phyloP scores from a whole-genome alignment of 192 early-diverging fungal genomes.

The Backusella macrospora region DNA sequence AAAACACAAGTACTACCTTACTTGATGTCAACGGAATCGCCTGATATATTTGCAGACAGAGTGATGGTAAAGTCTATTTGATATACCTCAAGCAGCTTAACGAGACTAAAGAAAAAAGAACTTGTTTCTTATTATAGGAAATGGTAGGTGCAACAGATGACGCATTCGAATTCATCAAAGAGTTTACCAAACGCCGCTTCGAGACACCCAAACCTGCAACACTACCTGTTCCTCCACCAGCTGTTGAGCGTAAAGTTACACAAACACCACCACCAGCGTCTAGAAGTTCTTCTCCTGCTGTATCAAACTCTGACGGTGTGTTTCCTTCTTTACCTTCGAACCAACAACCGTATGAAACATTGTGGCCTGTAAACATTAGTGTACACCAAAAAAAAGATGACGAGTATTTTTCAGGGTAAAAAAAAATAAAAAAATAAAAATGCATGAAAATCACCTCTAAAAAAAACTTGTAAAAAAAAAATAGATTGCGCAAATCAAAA shows the following conservation, averaged over 20 bases:
- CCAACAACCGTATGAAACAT: slow-evolving; percentile 5
- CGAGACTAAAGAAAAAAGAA: neutral
- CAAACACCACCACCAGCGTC: neutral
- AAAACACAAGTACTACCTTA: slow-evolving; percentile 42
- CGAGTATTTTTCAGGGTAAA: slow-evolving; percentile 14
- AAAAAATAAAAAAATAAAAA: neutral
- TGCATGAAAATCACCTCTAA: neutral
- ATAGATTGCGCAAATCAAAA: slow-evolving; percentile 13
- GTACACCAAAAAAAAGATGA: slow-evolving; percentile 25
- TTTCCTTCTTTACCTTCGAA: slow-evolving; percentile 28
- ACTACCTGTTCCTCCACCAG: slow-evolving; percentile 6
- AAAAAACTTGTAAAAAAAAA: neutral
- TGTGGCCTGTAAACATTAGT: slow-evolving; percentile 29
- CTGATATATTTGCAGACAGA: slow-evolving; percentile 32
- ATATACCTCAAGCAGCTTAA: neutral
- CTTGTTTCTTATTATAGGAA: slow-evolving; percentile 20
- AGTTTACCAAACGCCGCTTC: slow-evolving; percentile 36
- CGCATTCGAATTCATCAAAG: slow-evolving; percentile 36
- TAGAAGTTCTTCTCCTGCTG: slow-evolving; percentile 2
- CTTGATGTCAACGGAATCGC: slow-evolving; percentile 32
- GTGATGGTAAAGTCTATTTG: slow-evolving; percentile 23
- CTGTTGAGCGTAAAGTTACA: neutral
- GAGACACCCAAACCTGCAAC: slow-evolving; percentile 17
- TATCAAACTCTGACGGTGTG: slow-evolving; percentile 9
- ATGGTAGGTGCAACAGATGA: slow-evolving; percentile 35